These are phyloP conservation scores for Talaromyces liani DNA, from an alignment of 495 filamentous ascomycete species.

Conservation along the genomic window DNA sequence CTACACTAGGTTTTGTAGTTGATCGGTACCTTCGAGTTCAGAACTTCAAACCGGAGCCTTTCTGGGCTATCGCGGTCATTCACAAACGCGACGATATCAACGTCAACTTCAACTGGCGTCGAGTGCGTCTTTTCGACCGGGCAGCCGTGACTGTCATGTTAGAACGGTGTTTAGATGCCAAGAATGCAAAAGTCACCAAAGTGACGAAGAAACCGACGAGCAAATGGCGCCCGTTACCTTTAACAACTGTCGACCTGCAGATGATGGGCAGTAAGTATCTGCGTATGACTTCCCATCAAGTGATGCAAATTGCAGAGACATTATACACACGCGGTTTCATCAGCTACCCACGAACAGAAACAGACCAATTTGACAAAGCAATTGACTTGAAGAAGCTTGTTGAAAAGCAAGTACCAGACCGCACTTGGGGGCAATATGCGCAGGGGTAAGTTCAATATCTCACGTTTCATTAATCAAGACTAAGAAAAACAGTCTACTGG, in stretches of 20 bases:
- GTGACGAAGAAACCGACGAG: conserved; percentile 85
- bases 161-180: conserved; percentile 75
- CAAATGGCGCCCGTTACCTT: conserved; percentile 86
- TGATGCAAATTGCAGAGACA: conserved; percentile 85
- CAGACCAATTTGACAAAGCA: conserved; percentile 86
- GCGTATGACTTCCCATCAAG: conserved; percentile 72
- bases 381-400: conserved; percentile 79
- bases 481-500: conserved; percentile 45
- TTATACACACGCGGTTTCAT: conserved; percentile 94
- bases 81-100: conserved; percentile 69
- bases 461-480: not conserved
- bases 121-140: conserved; percentile 81
- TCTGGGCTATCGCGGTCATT: conserved; percentile 87
- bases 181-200: conserved; percentile 69
- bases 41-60: conserved; percentile 86
- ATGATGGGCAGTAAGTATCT: conserved; percentile 88
- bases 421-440: conserved; percentile 75
- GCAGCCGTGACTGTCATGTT: conserved; percentile 72
- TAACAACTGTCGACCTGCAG: conserved; percentile 98
- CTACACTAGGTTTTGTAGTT: conserved; percentile 92
- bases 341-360: conserved; percentile 95
- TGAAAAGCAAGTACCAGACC: conserved; percentile 72
- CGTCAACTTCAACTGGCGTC: conserved; percentile 79
- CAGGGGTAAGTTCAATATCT: conserved; percentile 37
- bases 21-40: conserved; percentile 88